A percentile compares a stretch with the other conserved stretches of the same genome.
phyloP scores from a whole-genome alignment of 306 rosid species.

The Cucurbita maxima region DNA sequence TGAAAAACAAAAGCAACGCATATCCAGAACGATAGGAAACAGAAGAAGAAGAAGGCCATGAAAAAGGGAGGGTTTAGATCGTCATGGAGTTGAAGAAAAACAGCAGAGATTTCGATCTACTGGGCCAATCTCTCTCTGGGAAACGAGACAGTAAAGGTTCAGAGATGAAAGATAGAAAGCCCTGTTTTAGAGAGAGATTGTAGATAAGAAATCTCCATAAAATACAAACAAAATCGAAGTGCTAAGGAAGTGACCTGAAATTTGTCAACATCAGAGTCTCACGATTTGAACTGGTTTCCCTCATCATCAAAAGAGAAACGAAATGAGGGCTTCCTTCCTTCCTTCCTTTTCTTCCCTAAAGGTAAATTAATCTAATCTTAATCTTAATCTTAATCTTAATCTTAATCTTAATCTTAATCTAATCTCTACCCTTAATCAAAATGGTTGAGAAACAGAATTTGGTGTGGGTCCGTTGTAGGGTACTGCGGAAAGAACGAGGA shows the following conservation, averaged over 20 bases:
- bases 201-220: slow-evolving; percentile 83
- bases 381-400: too few species aligned
- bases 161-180: slow-evolving; percentile 16
- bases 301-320: slow-evolving; percentile 3
- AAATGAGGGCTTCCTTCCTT: slow-evolving; percentile 9
- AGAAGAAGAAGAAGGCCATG: slow-evolving; percentile 24
- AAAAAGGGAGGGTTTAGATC: slow-evolving; percentile 35
- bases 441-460: not conserved
- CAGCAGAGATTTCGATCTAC: slow-evolving; percentile 71
- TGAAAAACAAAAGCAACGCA: not conserved
- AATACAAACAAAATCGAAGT: slow-evolving; percentile 39
- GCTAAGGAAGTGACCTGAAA: slow-evolving; percentile 89
- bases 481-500: slow-evolving; percentile 7
- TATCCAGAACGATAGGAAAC: too few species aligned
- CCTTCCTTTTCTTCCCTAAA: slow-evolving; percentile 16
- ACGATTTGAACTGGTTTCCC: slow-evolving; percentile 15
- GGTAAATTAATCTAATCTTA: not conserved
- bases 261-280: slow-evolving; percentile 96
- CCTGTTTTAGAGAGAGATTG: slow-evolving; percentile 40
- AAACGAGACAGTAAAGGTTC: slow-evolving; percentile 5
- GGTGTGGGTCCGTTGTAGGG: not conserved
- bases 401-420: not conserved
- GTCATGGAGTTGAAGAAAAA: slow-evolving; percentile 44
- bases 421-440: too few species aligned
- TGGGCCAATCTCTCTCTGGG: slow-evolving; percentile 52